phyloP scores from a whole-genome alignment of 345 rosid genomes.

The Eucalyptus polybractea region DNA sequence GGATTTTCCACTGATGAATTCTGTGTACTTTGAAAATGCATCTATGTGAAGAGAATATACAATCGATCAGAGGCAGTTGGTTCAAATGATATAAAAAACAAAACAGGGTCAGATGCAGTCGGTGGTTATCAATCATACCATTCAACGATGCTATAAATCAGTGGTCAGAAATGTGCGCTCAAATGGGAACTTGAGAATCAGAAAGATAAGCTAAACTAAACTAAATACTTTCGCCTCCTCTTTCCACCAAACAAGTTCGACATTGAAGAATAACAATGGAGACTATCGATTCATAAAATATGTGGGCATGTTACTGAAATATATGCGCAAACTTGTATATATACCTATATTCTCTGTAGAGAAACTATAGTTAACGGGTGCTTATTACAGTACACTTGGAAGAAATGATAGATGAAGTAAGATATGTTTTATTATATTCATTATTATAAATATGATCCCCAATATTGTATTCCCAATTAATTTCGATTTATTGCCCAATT shows the following conservation, averaged over 20 bases:
- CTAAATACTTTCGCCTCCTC: neutral
- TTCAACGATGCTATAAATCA: neutral
- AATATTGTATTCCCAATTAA: no score
- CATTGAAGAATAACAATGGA: neutral
- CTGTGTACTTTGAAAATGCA: neutral
- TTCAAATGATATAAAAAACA: neutral
- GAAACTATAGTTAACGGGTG: neutral
- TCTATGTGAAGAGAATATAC: neutral
- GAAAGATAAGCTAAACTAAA: neutral
- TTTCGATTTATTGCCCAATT: no score
- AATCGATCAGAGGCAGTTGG: neutral
- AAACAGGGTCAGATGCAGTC: neutral
- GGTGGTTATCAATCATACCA: neutral
- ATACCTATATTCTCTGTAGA: neutral
- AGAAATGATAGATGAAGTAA: neutral
- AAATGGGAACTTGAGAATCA: neutral
- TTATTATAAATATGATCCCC: no score
- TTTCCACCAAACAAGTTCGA: neutral
- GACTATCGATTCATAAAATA: neutral
- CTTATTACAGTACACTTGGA: neutral
- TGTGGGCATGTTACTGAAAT: neutral
- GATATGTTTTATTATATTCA: no score
- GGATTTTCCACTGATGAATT: neutral
- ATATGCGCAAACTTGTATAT: neutral
- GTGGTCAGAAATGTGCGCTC: neutral